These are phyloP conservation scores for Fusarium multiceps DNA, from an alignment of 2,329 filamentous ascomycete species.

Conservation along the genomic window DNA sequence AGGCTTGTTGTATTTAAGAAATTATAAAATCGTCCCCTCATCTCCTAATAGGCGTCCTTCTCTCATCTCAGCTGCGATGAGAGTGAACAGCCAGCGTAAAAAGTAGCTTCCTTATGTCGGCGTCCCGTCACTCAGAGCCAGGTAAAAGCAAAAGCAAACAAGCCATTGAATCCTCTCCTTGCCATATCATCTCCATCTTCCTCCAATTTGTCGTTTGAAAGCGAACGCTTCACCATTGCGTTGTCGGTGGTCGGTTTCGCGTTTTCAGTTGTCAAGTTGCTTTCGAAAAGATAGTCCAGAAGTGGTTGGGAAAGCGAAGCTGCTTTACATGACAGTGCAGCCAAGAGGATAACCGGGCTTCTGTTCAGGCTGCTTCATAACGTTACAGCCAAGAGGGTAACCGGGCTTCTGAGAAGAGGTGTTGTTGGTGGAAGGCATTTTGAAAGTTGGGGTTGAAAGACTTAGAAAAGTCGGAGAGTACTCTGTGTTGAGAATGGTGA, in stretches of 20 bases:
- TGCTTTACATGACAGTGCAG: slow-evolving; percentile 52
- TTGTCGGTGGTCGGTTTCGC: background rate
- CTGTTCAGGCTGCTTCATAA: slow-evolving; percentile 38
- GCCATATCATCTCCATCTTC: slow-evolving; percentile 21
- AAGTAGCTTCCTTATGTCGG: slow-evolving; percentile 38
- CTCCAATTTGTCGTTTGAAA: slow-evolving; percentile 14
- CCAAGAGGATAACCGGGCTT: slow-evolving; percentile 44
- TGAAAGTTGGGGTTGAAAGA: slow-evolving; percentile 45
- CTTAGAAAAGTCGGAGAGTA: slow-evolving; percentile 42
- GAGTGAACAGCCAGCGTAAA: slow-evolving; percentile 9
- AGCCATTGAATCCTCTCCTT: slow-evolving; percentile 27
- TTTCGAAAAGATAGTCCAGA: slow-evolving; percentile 5
- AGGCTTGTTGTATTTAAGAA: slow-evolving; percentile 43
- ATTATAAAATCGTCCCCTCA: slow-evolving; percentile 6
- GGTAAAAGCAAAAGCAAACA: slow-evolving; percentile 23
- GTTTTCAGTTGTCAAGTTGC: slow-evolving; percentile 4
- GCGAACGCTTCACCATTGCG: slow-evolving; percentile 4
- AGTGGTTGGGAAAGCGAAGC: background rate
- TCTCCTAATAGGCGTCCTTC: slow-evolving; percentile 6
- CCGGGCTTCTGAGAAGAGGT: slow-evolving; percentile 42
- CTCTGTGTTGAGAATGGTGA: slow-evolving; percentile 44
- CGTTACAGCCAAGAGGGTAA: slow-evolving; percentile 46
- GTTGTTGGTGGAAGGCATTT: slow-evolving; percentile 49
- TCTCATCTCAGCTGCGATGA: slow-evolving; percentile 13
- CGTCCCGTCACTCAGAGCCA: slow-evolving; percentile 39